Evolutionary conservation across 2,329 filamentous ascomycete species (phyloP), one percentile per base, ranked within the genome.

Genomic region (Cordyceps militaris): DNA sequence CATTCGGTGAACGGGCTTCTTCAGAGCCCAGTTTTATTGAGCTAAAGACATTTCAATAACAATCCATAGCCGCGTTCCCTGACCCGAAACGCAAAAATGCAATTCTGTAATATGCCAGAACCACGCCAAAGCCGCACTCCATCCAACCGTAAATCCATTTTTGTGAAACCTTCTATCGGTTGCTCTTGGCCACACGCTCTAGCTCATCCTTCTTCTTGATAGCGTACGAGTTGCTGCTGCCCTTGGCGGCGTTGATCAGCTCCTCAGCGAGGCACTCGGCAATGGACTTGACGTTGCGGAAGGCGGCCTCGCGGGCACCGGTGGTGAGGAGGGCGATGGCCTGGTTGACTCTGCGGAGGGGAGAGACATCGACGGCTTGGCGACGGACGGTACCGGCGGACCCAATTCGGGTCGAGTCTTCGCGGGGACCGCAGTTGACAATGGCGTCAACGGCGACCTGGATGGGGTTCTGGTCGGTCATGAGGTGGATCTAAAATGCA

Each of bases 121-220:
- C 69, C 71, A 74, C 72, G 71, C 72, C 71, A 70, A 72, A 72
- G 70, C 71, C 70, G 66, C 67, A 71, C 68, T 65, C 66, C 66
- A 69, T 70, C 69, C 66, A 68, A 66, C 67, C 69, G 67, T 65
- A 66, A 61, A 59, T 61, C 61, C 56, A 61, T 69, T 55, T 56
- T 42, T 51, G 28, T 42, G 42, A 50, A 47, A 52, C 67, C 73
- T 68, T 92, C 92, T 97, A 99, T 88, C 94, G 90, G 88, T 99
- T 99, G 86, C 86, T 91, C 91, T 99, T 99, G 82, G 94, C 94
- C 73, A 99, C 94, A 94, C 94, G 94, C 89, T 99, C 94, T 83
- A 99, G 81, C 89, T 99, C 95, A 80, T 99, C 94, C 93, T 99
- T 99, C 91, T 99, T 99, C 91, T 99, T 99, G 88, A 99, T 99